Base-by-base conservation (phyloP, 805 yeast genomes). In the Candida fluviatilis region DNA sequence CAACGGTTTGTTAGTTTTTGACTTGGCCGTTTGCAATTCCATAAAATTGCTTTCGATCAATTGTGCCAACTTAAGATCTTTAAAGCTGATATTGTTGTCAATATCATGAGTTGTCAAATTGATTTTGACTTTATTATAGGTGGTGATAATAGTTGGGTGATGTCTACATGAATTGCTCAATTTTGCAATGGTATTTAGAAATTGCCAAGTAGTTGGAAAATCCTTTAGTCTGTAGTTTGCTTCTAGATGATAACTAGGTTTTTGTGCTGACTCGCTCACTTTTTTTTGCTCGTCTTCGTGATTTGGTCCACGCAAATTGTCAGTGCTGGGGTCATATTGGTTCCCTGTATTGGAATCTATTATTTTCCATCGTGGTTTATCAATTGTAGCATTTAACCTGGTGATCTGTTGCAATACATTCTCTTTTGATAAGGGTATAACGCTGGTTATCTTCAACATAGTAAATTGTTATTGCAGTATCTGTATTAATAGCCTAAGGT, bases 111-210 rank as follows among this genome's bases (percentile, higher is more conserved):
- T 84, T 1, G 80, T 74, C 27, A 83, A 54, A 18, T 64, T 61
- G 3, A 84, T 42, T 12, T 64, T 60, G 1, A 83, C 84, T 21
- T 64, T 60, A 43, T 78, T 84, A 50, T 83, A 84, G 0, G 78
- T 71, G 3, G 83, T 83, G 0, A 64, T 67, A 10, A 84, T 75
- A 0, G 79, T 78, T 0, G 93, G 91, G 54, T 84, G 95, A 49
- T 84, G 91, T 3, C 78, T 82, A 50, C 62, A 55, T 1, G 68
- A 49, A 51, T 82, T 84, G 0, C 84, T 71, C 36, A 78, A 59
- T 59, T 74, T 56, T 1, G 86, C 73, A 1, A 84, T 71, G 33
- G 69, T 67, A 18, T 75, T 79, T 14, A 84, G 57, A 49, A 82
- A 82, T 7, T 75, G 62, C 88, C 90, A 82, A 0, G 91, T 80